Base-by-base conservation (phyloP, 2,329 filamentous ascomycete species). In the Phaeosphaeriaceae sp. region DNA sequence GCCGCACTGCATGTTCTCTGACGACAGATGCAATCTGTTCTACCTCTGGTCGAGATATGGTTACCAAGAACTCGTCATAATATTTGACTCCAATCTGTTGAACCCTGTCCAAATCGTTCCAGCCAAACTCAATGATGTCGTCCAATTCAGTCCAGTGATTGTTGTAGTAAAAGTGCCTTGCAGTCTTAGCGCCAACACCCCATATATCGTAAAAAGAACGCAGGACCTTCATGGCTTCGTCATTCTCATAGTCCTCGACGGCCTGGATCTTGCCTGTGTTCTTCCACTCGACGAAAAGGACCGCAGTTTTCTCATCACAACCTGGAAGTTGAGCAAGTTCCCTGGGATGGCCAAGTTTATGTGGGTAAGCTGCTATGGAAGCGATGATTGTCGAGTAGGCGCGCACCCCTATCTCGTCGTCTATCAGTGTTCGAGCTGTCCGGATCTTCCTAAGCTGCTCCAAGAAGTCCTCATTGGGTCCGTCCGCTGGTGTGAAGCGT, bases 31-130 rank as follows among this genome's bases (percentile, higher is more conserved):
- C 86, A 53, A 97, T 96, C 0, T 74, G 70, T 65, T 92, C 88
- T 0, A 92, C 90, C 75, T 98, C 93, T 0, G 71, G 57, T 1
- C 93, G 86, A 0, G 91, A 85, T 4, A 98, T 91, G 15, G 85
- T 87, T 17, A 84, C 77, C 47, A 86, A 80, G 54, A 99, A 91
- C 62, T 98, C 94, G 33, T 96, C 90, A 74, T 96, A 97, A 78
- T 89, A 97, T 74, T 98, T 98, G 46, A 97, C 82, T 0, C 95
- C 94, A 54, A 98, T 96, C 74, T 98, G 93, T 76, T 97, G 94
- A 1, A 92, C 90, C 13, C 93, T 87, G 0, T 84, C 89, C 1
- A 98, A 81, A 0, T 77, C 82, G 20, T 82, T 74, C 94, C 94
- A 98, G 11, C 91, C 93, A 68, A 88, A 85, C 69, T 96, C 91